Evolutionary conservation across 1,284 basidiomycete species (phyloP).

Genomic region (Ustilago shanxiensis): DNA sequence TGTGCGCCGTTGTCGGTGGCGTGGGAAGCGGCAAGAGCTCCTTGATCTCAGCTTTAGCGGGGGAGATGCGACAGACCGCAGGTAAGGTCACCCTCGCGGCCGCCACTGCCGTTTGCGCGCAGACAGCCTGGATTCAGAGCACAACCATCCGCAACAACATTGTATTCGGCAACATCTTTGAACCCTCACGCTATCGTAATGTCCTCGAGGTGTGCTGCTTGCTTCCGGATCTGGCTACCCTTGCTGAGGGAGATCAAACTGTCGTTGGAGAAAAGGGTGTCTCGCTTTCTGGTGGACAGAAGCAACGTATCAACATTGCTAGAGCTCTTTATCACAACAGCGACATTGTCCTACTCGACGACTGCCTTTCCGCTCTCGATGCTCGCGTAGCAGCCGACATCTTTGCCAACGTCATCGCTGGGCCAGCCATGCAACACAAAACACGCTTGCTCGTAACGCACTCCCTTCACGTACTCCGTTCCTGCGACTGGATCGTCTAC

Average conservation of each 20-base stretch:
- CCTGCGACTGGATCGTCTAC: neutral
- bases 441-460: constrained; percentile 14
- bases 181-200: constrained; percentile 75
- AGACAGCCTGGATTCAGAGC: constrained; percentile 75
- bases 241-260: constrained; percentile 78
- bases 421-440: constrained; percentile 41
- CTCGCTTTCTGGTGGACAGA: constrained; percentile 76
- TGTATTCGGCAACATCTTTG: constrained; percentile 73
- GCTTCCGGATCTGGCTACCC: too few species aligned
- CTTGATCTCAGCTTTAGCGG: constrained; percentile 12
- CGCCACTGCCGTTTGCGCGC: constrained; percentile 30
- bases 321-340: constrained; percentile 45
- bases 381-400: constrained; percentile 74
- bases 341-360: constrained; percentile 55
- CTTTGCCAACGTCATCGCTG: neutral
- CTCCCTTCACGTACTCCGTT: constrained; percentile 53
- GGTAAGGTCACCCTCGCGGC: neutral
- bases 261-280: constrained; percentile 89
- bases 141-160: too few species aligned
- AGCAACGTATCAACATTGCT: constrained; percentile 24
- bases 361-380: constrained; percentile 88
- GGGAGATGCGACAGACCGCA: too few species aligned
- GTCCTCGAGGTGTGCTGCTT: too few species aligned
- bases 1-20: constrained; percentile 79
- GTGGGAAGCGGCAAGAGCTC: constrained; percentile 79